Conservation (phyloP, 495 filamentous ascomycete genomes). For the Penicillium maclennaniae region DNA sequence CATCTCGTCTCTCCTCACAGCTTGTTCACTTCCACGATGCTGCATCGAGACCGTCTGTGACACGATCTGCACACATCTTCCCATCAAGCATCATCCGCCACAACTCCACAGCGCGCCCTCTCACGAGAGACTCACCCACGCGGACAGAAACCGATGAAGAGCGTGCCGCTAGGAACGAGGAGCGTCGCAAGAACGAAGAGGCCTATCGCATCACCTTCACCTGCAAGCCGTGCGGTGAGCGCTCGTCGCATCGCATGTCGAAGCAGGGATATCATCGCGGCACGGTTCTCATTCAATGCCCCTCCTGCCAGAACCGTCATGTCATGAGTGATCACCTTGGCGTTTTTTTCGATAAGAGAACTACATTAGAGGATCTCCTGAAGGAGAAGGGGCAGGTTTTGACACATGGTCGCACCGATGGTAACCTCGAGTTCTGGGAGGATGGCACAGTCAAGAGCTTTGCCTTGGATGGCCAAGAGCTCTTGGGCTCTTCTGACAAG, state of each 20-base stretch:
- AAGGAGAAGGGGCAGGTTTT: constrained; percentile 29
- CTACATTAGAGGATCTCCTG: constrained; percentile 37
- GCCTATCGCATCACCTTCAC: constrained; percentile 86
- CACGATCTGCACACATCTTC: constrained; percentile 2
- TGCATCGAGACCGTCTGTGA: constrained; percentile 1
- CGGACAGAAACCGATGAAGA: constrained; percentile 26
- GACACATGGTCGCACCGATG: constrained; percentile 40
- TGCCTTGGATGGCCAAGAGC: constrained; percentile 8
- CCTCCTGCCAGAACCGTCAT: constrained; percentile 77
- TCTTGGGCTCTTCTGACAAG: constrained; percentile 1
- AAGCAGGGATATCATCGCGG: constrained; percentile 94
- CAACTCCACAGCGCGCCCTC: constrained; percentile 31
- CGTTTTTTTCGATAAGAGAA: constrained; percentile 42
- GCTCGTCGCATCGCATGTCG: constrained; percentile 73
- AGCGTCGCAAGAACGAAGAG: constrained; percentile 51
- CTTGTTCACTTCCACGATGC: background rate
- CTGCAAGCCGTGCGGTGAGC: constrained; percentile 74
- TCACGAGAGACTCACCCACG: constrained; percentile 26
- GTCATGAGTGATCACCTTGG: constrained; percentile 85
- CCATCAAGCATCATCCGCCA: constrained; percentile 15
- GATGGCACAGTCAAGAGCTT: constrained; percentile 47
- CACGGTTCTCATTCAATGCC: constrained; percentile 82
- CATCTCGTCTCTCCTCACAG: constrained; percentile 18
- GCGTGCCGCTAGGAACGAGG: constrained; percentile 27
- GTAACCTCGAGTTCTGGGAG: constrained; percentile 67